Percentiles rank a stretch among this genome's conserved stretches.
Conservation (phyloP, 2,329 filamentous ascomycete species). For the Ascochyta lentis region DNA sequence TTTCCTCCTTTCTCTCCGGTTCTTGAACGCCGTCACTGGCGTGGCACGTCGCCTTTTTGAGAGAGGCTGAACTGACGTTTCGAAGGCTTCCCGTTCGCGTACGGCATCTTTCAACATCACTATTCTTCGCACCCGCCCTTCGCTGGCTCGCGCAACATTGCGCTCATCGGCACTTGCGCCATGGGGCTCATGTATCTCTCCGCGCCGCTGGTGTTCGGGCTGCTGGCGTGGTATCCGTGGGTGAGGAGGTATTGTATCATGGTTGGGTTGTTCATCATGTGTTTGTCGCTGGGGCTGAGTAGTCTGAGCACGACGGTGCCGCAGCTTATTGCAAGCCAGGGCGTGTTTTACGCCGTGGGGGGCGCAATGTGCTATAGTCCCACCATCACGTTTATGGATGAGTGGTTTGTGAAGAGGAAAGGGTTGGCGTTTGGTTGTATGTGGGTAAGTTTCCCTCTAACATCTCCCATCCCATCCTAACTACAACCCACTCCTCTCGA, state of each 20-base stretch:
- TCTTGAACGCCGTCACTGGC: too few relatives aligned
- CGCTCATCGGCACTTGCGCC: slow-evolving; percentile 69
- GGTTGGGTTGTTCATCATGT: slow-evolving; percentile 48
- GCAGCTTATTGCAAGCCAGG: slow-evolving; percentile 67
- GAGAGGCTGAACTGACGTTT: slow-evolving; percentile 5
- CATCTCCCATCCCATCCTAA: neutral
- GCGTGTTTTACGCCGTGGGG: slow-evolving; percentile 66
- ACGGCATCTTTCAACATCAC: slow-evolving; percentile 74
- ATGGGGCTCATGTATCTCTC: slow-evolving; percentile 60
- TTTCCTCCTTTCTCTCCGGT: neutral
- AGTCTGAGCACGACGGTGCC: slow-evolving; percentile 61
- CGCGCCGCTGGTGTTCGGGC: slow-evolving; percentile 50
- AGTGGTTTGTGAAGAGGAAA: slow-evolving; percentile 67
- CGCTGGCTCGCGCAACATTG: slow-evolving; percentile 58
- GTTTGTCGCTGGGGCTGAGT: slow-evolving; percentile 44
- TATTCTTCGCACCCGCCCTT: slow-evolving; percentile 69
- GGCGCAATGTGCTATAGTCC: slow-evolving; percentile 64
- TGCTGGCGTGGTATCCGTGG: slow-evolving; percentile 44
- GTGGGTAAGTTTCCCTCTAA: slow-evolving; percentile 48
- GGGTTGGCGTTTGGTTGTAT: slow-evolving; percentile 70
- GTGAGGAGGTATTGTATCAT: slow-evolving; percentile 38
- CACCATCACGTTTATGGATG: slow-evolving; percentile 65
- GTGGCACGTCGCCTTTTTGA: too few relatives aligned
- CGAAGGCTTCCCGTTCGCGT: slow-evolving; percentile 70
- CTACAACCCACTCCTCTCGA: too few relatives aligned